Conservation (phyloP, 2,329 filamentous ascomycete species). For the Trichophyton benhamiae region DNA sequence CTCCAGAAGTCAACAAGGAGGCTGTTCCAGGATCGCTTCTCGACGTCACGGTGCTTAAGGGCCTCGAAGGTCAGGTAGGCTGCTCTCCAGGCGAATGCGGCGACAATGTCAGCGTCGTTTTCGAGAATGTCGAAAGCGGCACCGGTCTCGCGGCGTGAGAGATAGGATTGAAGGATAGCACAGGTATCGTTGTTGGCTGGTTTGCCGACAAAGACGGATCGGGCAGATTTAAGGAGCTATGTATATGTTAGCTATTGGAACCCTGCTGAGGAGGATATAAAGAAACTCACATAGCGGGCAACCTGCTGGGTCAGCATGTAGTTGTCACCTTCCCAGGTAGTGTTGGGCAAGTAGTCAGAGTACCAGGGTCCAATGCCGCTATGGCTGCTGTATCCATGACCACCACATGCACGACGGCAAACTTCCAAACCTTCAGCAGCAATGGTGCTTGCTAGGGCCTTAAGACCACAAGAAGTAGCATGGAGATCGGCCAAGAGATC, state of each 20-base stretch:
- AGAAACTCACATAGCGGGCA: conserved; percentile 48
- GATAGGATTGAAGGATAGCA: conserved; percentile 52
- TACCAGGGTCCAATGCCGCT: conserved; percentile 66
- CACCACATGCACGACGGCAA: conserved; percentile 62
- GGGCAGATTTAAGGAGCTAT: conserved; percentile 59
- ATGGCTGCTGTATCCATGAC: conserved; percentile 60
- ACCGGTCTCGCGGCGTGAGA: conserved; percentile 54
- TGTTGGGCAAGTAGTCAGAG: conserved; percentile 59
- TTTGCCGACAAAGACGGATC: conserved; percentile 54
- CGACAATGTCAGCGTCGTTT: conserved; percentile 56
- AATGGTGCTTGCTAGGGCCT: conserved; percentile 58
- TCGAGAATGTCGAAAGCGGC: conserved; percentile 63
- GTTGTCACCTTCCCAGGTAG: conserved; percentile 67
- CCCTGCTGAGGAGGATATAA: background rate
- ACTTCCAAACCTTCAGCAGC: conserved; percentile 64
- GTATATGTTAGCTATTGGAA: background rate
- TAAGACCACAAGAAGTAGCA: conserved; percentile 63
- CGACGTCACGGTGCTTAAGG: conserved; percentile 58
- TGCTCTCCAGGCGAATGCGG: conserved; percentile 63
- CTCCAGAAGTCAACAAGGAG: conserved; percentile 68
- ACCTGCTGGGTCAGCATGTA: conserved; percentile 76
- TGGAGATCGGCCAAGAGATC: conserved; percentile 62
- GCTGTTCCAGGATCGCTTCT: conserved; percentile 67
- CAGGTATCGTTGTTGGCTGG: conserved; percentile 56
- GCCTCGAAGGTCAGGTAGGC: conserved; percentile 65